Base-by-base conservation (phyloP, 2,329 filamentous ascomycete species). In the Penicillium glabrum region DNA sequence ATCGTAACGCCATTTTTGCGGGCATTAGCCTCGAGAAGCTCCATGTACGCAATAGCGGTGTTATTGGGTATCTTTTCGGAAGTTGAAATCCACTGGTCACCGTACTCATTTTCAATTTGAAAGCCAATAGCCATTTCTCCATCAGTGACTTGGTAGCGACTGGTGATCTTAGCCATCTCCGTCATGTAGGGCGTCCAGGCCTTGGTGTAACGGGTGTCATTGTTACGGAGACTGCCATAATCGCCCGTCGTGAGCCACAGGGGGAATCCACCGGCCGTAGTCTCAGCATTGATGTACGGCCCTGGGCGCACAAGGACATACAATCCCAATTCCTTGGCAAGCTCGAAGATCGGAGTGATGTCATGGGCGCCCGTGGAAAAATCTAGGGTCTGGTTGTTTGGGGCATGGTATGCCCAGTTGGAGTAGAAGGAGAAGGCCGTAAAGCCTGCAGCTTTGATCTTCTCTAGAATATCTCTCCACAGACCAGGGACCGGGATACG, bases 201-300 rank as follows among this genome's bases (percentile, higher is more conserved):
- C 16, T 61, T 64, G 0, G 67, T 68, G 50, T 71, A 72, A 2
- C 69, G 67, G 7, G 67, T 62, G 46, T 72, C 69, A 51, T 72
- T 63, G 37, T 72, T 68, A 21, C 69, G 61, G n/a, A 70, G 58
- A n/a, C 63, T 62, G 1, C 69, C 41, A 74, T 75, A 62, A 73
- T 70, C 55, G 60, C 83, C 85, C 0, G 85, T 86, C 0, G 84
- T 87, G 6, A 85, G 69, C 84, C 85, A 88, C 1, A 85, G 72
- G 0, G 86, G 83, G 55, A 86, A 84, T 0, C 86, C 86, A 31
- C 86, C 86, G 1, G 81, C 84, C 59, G 82, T 86, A 3, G 83
- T 78, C 66, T 88, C 86, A 1, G 85, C 86, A 59, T 88, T 88
- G 56, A 86, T 80, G 55, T 88, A 88, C 0, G 84, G 84, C 0